These are phyloP conservation scores for Dactylorhiza incarnata DNA, from an alignment of 106 monocot species.

Conservation along the genomic window DNA sequence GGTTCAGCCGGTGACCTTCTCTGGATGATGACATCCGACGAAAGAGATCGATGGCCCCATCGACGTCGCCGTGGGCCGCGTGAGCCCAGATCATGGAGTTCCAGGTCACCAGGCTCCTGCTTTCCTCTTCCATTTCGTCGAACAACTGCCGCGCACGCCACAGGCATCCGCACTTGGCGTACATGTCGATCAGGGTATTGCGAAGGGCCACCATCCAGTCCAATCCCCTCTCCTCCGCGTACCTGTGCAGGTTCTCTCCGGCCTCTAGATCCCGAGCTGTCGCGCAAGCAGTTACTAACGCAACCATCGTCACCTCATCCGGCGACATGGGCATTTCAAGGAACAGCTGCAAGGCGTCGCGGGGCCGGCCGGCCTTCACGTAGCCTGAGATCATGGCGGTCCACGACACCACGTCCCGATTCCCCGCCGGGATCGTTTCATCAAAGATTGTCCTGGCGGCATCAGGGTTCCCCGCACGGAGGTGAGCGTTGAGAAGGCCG, in stretches of 20 bases:
- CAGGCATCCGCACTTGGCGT: slow-evolving; percentile 51
- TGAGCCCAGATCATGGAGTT: slow-evolving; percentile 43
- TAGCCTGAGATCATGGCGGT: slow-evolving; percentile 41
- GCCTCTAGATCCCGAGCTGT: slow-evolving; percentile 34
- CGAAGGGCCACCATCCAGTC: slow-evolving; percentile 27
- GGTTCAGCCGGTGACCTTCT: slow-evolving; percentile 10
- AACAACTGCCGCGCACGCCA: slow-evolving; percentile 23
- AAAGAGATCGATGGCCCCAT: slow-evolving; percentile 27
- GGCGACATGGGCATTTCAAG: slow-evolving; percentile 35
- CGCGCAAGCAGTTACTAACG: slow-evolving; percentile 37
- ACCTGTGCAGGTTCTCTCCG: slow-evolving; percentile 25
- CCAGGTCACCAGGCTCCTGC: slow-evolving; percentile 29
- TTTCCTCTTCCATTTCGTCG: slow-evolving; percentile 19
- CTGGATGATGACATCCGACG: slow-evolving; percentile 16
- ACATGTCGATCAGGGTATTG: slow-evolving; percentile 56
- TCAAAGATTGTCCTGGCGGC: slow-evolving; percentile 26
- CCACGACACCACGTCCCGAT: slow-evolving; percentile 37
- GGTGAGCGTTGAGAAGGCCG: slow-evolving; percentile 21
- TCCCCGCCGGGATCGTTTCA: slow-evolving; percentile 3
- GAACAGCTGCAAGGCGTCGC: slow-evolving; percentile 37
- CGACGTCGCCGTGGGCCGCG: slow-evolving; percentile 34
- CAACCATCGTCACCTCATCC: slow-evolving; percentile 38
- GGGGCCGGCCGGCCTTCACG: slow-evolving; percentile 18
- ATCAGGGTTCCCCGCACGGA: slow-evolving; percentile 14
- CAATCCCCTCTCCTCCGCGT: slow-evolving; percentile 16